A percentile compares a stretch with the other conserved stretches of the same genome.
Evolutionary conservation across 352 stramenopile genomes (phyloP).

Genomic region (Pythium plurisporium): DNA sequence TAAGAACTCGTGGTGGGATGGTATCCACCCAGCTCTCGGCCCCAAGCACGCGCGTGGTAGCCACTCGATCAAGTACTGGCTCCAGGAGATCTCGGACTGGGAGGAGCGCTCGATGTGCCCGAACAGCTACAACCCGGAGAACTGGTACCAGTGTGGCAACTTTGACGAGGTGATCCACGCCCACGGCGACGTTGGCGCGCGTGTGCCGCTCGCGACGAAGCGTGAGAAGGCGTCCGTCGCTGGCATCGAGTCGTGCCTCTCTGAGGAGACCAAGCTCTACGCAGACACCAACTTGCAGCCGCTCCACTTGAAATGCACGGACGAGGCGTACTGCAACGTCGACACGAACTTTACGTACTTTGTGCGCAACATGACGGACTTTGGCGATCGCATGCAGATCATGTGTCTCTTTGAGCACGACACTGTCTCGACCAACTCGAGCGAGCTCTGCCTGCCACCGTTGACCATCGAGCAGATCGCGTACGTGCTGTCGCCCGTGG

Average conservation of each 20-base stretch:
- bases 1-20: conserved; percentile 77
- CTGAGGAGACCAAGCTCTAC: conserved; percentile 49
- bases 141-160: conserved; percentile 72
- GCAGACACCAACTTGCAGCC: conserved; percentile 58
- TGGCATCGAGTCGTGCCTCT: conserved; percentile 49
- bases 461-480: conserved; percentile 53
- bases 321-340: conserved; percentile 35
- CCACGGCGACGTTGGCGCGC: conserved; percentile 27
- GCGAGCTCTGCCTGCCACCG: conserved; percentile 56
- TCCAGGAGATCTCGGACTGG: conserved; percentile 68
- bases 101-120: conserved; percentile 64
- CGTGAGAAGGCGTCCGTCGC: conserved; percentile 24
- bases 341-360: conserved; percentile 48
- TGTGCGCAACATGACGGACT: conserved; percentile 55
- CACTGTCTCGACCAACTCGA: conserved; percentile 32
- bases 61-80: conserved; percentile 67
- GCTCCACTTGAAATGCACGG: conserved; percentile 52
- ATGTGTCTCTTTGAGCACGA: conserved; percentile 77
- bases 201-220: conserved; percentile 32
- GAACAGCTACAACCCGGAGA: conserved; percentile 66
- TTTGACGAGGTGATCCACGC: conserved; percentile 43
- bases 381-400: conserved; percentile 57
- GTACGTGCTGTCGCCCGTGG: conserved; percentile 49
- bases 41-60: conserved; percentile 56
- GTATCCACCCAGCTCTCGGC: conserved; percentile 51